These are phyloP conservation scores for Xylaria sp. DNA, from an alignment of 2,329 filamentous ascomycete species.

Conservation along the genomic window DNA sequence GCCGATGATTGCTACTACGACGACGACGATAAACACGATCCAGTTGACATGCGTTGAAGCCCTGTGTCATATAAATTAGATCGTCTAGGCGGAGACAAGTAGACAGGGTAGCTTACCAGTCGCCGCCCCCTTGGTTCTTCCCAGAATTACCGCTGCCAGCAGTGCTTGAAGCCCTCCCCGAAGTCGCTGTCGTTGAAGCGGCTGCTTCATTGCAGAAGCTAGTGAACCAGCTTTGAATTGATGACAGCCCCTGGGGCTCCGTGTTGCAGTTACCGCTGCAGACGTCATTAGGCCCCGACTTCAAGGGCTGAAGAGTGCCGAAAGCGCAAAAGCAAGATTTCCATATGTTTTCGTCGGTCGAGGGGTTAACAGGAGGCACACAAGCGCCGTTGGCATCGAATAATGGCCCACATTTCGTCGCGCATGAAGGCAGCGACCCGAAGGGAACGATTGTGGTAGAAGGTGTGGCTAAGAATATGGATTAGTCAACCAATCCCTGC, in stretches of 20 bases:
- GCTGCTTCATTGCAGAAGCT: constrained; percentile 63
- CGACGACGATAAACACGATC: constrained; percentile 80
- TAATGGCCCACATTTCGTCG: constrained; percentile 62
- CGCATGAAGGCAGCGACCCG: constrained; percentile 65
- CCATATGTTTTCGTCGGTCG: constrained; percentile 59
- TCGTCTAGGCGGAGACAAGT: too few relatives aligned
- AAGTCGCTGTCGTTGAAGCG: constrained; percentile 41
- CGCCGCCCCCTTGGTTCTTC: constrained; percentile 45
- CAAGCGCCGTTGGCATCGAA: constrained; percentile 75
- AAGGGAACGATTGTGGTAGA: constrained; percentile 63
- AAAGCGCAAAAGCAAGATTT: constrained; percentile 77
- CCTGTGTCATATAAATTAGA: constrained; percentile 52
- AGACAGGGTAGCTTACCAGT: constrained; percentile 50
- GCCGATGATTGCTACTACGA: constrained; percentile 70
- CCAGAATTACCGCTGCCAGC: constrained; percentile 36
- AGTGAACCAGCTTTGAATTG: constrained; percentile 73
- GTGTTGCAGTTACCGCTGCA: constrained; percentile 66
- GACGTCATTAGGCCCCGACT: constrained; percentile 60
- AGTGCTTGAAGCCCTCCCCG: constrained; percentile 34
- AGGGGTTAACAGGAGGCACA: constrained; percentile 61
- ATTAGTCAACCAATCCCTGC: constrained; percentile 3
- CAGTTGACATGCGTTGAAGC: constrained; percentile 74
- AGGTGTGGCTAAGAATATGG: constrained; percentile 22
- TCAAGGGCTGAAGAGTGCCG: constrained; percentile 61
- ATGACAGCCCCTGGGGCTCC: constrained; percentile 54